Evolutionary conservation across 2,329 filamentous ascomycete species (phyloP).

Genomic region (Aaosphaeria arxii): DNA sequence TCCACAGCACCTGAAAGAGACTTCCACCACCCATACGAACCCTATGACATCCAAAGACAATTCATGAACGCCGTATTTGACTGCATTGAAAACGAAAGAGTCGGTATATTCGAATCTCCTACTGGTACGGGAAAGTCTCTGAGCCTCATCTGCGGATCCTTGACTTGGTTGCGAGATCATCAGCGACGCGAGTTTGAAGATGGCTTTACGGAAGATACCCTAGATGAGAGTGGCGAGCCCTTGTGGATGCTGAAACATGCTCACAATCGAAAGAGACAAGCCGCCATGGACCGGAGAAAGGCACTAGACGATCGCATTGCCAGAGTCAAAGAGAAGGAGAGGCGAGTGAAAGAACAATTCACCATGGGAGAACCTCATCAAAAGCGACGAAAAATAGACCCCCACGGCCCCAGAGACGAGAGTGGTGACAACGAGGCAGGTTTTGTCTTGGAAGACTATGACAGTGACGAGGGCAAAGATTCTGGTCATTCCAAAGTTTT

Average conservation of each 20-base stretch:
- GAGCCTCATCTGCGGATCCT: constrained; percentile 81
- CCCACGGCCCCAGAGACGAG: not conserved
- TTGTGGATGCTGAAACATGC: constrained; percentile 82
- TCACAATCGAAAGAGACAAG: constrained; percentile 63
- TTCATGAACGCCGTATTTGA: constrained; percentile 84
- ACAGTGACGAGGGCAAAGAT: constrained; percentile 58
- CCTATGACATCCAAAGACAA: constrained; percentile 81
- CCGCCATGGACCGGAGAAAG: constrained; percentile 64
- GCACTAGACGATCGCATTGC: constrained; percentile 72
- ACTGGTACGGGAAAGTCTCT: constrained; percentile 91
- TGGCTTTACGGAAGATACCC: constrained; percentile 45
- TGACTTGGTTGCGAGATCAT: constrained; percentile 88
- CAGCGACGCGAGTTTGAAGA: constrained; percentile 62
- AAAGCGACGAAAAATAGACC: constrained; percentile 41
- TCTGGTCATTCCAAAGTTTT: constrained; percentile 15
- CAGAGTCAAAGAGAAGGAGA: constrained; percentile 59
- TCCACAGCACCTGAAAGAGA: constrained; percentile 36
- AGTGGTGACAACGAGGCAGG: constrained; percentile 53
- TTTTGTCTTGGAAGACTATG: constrained; percentile 74
- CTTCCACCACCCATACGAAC: constrained; percentile 84
- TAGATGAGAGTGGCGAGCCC: constrained; percentile 62
- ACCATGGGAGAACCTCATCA: constrained; percentile 45
- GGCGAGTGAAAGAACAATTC: constrained; percentile 55
- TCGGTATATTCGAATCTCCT: constrained; percentile 91
- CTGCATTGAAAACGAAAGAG: constrained; percentile 73